Evolutionary conservation across 768 basidiomycete species (phyloP), one percentile per base, ranked within the genome.

Genomic region (Krasilnikovozyma curviuscula): DNA sequence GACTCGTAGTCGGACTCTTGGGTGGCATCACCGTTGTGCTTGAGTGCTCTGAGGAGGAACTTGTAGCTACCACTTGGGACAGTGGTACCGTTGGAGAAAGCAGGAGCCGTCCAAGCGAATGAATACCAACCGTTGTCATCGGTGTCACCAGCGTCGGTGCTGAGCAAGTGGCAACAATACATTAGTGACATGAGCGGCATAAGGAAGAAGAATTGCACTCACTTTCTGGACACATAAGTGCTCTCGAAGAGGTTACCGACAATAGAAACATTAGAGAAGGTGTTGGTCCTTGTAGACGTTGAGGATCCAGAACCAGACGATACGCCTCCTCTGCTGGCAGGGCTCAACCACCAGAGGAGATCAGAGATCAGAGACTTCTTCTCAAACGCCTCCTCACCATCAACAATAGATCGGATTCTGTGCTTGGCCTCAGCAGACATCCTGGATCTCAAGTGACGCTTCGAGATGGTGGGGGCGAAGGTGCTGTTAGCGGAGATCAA

Each of bases 161-260:
- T n/a, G n/a, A n/a, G n/a, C n/a, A n/a, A n/a, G n/a, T n/a, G n/a
- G n/a, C n/a, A n/a, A n/a, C n/a, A n/a, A n/a, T n/a, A n/a, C n/a
- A n/a, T n/a, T n/a, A n/a, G n/a, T n/a, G n/a, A n/a, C n/a, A n/a
- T n/a, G n/a, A n/a, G n/a, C n/a, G n/a, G n/a, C n/a, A n/a, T n/a
- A n/a, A 14, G 24, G 16, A 25, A 5, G 53, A 52, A 19, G 44
- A 64, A 55, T 40, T 54, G 42, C 19, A 49, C 69, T 24, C 59
- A 72, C 57, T 72, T 72, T 33, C 77, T 67, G 10, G 70, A 59
- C 33, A 70, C 55, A 58, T 69, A 76, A 47, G 70, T 66, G 12
- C 66, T 56, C 48, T 73, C 70, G 28, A 63, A 65, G 5, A 79
- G 55, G 16, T 70, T 61, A 13, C 76, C 76, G 18, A 77, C 18